phyloP scores from a whole-genome alignment of 495 filamentous ascomycete species.

The Sabuloglossum arenarium region DNA sequence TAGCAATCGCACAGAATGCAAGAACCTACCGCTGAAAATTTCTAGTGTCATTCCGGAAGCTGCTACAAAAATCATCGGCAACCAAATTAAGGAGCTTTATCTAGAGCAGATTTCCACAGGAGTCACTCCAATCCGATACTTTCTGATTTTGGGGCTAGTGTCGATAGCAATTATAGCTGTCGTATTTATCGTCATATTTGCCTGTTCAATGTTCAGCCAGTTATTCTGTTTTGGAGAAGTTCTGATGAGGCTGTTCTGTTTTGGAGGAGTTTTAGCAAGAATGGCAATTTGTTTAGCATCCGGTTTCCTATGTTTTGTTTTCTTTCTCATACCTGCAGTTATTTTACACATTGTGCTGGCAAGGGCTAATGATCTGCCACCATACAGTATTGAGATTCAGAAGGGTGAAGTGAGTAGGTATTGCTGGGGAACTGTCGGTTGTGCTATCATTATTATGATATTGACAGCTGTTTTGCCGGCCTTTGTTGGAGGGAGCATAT shows the following conservation, averaged over 20 bases:
- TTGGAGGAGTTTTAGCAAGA: not conserved
- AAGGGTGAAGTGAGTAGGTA: not conserved
- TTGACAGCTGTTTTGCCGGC: not conserved
- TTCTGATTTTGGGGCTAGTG: not conserved
- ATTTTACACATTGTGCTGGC: not conserved
- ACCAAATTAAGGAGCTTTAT: not conserved
- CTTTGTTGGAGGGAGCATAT: not conserved
- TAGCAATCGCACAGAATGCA: not conserved
- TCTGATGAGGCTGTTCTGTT: not conserved
- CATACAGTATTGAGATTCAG: not conserved
- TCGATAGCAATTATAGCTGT: not conserved
- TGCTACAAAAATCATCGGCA: too few species aligned
- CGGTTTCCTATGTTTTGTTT: not conserved
- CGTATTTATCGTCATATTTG: not conserved
- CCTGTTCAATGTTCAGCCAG: not conserved
- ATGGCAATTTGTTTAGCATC: not conserved
- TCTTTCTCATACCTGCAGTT: not conserved
- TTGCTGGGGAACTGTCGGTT: not conserved
- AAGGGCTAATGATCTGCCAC: not conserved
- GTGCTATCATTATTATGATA: not conserved
- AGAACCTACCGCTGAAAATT: not conserved
- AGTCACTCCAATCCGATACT: not conserved
- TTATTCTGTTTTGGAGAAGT: not conserved
- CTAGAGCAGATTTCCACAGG: not conserved
- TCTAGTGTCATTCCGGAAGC: too few species aligned